Percentiles rank a stretch among this genome's conserved stretches.
Evolutionary conservation across 768 basidiomycete species (phyloP).

Genomic region (Trametes maxima): DNA sequence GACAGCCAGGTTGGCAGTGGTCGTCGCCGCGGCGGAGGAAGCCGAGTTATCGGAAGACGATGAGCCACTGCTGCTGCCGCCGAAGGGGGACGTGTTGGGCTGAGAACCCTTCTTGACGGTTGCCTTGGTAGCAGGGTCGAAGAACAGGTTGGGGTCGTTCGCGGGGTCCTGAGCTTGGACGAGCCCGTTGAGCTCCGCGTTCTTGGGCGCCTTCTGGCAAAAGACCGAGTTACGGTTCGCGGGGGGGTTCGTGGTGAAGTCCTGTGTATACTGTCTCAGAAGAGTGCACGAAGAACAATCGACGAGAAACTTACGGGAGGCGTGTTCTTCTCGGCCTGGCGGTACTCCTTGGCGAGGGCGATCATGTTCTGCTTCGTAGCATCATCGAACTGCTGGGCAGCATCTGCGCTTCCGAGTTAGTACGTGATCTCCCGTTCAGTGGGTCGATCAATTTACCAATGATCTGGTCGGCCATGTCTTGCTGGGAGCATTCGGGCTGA

Average conservation of each 20-base stretch:
- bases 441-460: constrained; percentile 43
- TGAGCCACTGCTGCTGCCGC: constrained; percentile 12
- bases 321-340: constrained; percentile 62
- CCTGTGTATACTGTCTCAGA: constrained; percentile 34
- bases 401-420: constrained; percentile 38
- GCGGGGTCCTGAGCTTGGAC: constrained; percentile 41
- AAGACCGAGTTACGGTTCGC: constrained; percentile 53
- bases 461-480: constrained; percentile 58
- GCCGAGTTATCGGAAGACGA: constrained; percentile 17
- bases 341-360: constrained; percentile 52
- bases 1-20: constrained; percentile 13
- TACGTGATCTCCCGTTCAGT: neutral
- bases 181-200: constrained; percentile 39
- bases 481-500: constrained; percentile 56
- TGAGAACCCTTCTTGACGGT: constrained; percentile 51
- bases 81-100: constrained; percentile 38
- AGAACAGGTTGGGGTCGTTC: constrained; percentile 37
- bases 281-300: neutral
- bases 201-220: constrained; percentile 41
- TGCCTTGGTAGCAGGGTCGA: constrained; percentile 34
- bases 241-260: constrained; percentile 55
- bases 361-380: constrained; percentile 55
- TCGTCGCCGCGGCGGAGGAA: constrained; percentile 8
- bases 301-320: constrained; percentile 44
- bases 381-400: constrained; percentile 53